These are phyloP conservation scores for Scutellaria minor DNA, from an alignment of 257 asterid genomes.

Conservation along the genomic window DNA sequence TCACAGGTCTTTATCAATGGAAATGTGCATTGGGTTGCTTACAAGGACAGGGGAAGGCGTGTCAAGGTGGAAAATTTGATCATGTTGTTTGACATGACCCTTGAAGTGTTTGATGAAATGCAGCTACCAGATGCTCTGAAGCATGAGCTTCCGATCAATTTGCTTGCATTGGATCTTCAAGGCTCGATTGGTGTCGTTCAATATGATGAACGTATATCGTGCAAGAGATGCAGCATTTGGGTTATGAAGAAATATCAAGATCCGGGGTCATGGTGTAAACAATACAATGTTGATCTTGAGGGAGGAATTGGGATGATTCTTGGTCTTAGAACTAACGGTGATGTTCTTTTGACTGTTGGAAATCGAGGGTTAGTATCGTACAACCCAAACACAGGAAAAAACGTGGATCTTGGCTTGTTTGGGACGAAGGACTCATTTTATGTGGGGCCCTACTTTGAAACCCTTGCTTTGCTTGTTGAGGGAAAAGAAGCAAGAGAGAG, in stretches of 20 bases:
- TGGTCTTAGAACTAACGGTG: slow-evolving; percentile 30
- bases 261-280: slow-evolving; percentile 37
- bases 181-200: slow-evolving; percentile 34
- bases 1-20: slow-evolving; percentile 39
- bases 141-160: slow-evolving; percentile 29
- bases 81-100: slow-evolving; percentile 35
- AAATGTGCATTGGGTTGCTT: slow-evolving; percentile 46
- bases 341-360: slow-evolving; percentile 17
- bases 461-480: slow-evolving; percentile 38
- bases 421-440: slow-evolving; percentile 37
- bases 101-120: slow-evolving; percentile 45
- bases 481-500: slow-evolving; percentile 31
- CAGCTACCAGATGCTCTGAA: slow-evolving; percentile 31
- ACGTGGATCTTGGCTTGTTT: slow-evolving; percentile 30
- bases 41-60: slow-evolving; percentile 11
- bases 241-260: slow-evolving; percentile 45
- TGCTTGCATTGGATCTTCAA: not conserved
- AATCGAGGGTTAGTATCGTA: slow-evolving; percentile 27
- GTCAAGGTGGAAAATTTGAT: slow-evolving; percentile 22
- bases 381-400: slow-evolving; percentile 11
- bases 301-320: slow-evolving; percentile 28
- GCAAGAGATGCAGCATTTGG: slow-evolving; percentile 40
- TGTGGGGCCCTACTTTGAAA: slow-evolving; percentile 32
- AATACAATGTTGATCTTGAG: slow-evolving; percentile 6
- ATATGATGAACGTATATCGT: slow-evolving; percentile 17